A percentile compares a stretch with the other conserved stretches of the same genome.
Evolutionary conservation across 768 basidiomycete genomes (phyloP).

Genomic region (Saitozyma sp.): DNA sequence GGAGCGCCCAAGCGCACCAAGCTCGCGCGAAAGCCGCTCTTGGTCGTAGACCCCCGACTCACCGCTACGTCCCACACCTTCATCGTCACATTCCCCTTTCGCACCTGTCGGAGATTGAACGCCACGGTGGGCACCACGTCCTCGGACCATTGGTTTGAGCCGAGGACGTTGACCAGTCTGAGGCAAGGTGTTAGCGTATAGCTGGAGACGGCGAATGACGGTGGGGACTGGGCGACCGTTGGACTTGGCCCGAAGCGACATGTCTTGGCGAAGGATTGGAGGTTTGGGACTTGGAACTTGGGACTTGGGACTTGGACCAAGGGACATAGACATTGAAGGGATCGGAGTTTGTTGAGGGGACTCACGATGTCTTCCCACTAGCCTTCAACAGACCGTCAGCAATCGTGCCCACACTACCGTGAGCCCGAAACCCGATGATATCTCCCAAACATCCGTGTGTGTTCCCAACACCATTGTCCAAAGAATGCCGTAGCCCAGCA

Average conservation of each 20-base stretch:
- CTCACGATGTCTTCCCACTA: conserved; percentile 84
- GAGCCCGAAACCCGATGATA: too few species aligned
- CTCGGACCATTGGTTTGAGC: conserved; percentile 82
- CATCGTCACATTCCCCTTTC: conserved; percentile 84
- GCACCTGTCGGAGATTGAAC: conserved; percentile 83
- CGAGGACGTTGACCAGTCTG: conserved; percentile 77
- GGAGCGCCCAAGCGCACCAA: background rate
- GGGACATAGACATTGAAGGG: too few species aligned
- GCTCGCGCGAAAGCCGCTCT: background rate
- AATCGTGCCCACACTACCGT: too few species aligned
- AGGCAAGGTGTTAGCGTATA: background rate
- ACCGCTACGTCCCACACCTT: conserved; percentile 97
- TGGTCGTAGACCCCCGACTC: conserved; percentile 26
- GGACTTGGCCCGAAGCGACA: background rate
- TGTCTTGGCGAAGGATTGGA: too few species aligned
- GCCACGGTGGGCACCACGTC: conserved; percentile 96
- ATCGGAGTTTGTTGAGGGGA: background rate
- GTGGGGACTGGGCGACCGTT: background rate
- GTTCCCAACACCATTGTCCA: background rate
- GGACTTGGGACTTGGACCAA: too few species aligned
- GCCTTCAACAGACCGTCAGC: conserved; percentile 59
- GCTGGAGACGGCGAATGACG: background rate
- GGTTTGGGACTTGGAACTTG: too few species aligned
- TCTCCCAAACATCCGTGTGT: background rate
- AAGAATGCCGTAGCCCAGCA: background rate